These are phyloP conservation scores for Straminergon stramineum DNA, from an alignment of 225 moss, liverwort and hornwort species.

Conservation along the genomic window DNA sequence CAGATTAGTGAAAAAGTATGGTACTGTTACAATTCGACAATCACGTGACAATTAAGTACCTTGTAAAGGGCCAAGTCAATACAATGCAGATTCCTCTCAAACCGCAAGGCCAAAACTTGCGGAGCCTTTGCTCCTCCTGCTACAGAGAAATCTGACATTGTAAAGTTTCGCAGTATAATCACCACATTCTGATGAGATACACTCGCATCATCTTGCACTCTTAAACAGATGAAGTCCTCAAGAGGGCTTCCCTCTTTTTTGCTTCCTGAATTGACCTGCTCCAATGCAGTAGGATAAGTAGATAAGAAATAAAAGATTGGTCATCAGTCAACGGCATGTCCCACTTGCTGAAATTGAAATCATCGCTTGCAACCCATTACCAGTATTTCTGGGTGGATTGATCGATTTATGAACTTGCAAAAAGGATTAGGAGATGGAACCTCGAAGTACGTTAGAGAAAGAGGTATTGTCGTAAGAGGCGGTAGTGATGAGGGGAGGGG, in stretches of 20 bases:
- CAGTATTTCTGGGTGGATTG: not conserved
- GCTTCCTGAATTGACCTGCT: conserved; percentile 25
- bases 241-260: conserved; percentile 8
- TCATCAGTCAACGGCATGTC: not conserved
- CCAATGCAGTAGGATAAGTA: not conserved
- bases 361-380: not conserved
- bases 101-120: conserved; percentile 59
- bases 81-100: conserved; percentile 55
- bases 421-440: conserved; percentile 16
- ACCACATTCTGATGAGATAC: conserved; percentile 42
- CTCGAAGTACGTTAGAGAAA: conserved; percentile 77
- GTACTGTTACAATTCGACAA: not conserved
- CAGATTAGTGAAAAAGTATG: not conserved
- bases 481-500: conserved; percentile 21
- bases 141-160: conserved; percentile 8
- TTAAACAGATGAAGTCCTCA: conserved; percentile 75
- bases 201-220: conserved; percentile 32
- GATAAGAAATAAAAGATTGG: not conserved
- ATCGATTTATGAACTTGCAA: not conserved
- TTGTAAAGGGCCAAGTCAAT: conserved; percentile 84
- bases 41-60: conserved; percentile 19
- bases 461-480: conserved; percentile 33
- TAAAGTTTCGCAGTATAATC: conserved; percentile 64
- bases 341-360: not conserved
- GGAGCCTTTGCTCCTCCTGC: conserved; percentile 21